Evolutionary conservation across 345 rosid species (phyloP), one percentile per base, ranked within the genome.

Genomic region (Gossypium stocksii): DNA sequence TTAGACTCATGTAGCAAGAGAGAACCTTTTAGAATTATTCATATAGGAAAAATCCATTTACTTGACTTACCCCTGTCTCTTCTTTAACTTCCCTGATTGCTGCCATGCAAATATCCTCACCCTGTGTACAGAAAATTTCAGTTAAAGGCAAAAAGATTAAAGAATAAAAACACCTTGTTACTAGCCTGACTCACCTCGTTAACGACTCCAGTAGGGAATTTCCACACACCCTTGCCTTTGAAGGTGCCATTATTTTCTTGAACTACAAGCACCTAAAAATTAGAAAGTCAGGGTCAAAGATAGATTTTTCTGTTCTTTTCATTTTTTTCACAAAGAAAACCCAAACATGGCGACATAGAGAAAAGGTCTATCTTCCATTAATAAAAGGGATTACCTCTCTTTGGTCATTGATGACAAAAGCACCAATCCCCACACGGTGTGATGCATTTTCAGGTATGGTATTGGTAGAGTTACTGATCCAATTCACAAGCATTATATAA

Each of bases 61-160:
- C 16, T 61, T 9, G 60, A 80, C 93, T 80, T 81, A 94, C 98
- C 79, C 90, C 91, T 0, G 97, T 91, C 77, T 91, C 98, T 91
- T 94, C 98, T 77, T 88, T 81, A 29, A 90, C 97, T 80, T 91
- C 98, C 82, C 97, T 82, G 10, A 85, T 66, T 59, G 90, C 91
- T 38, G 90, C 97, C n/a, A 56, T 5, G 59, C 74, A 82, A 4
- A 91, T 85, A 76, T 94, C 88, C 85, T 94, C 98, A 22, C 93
- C 97, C 96, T 91, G 83, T 44, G 25, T 45, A 76, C 38, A 20
- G 7, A 70, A 72, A 74, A 20, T 74, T 44, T 72, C 48, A 53
- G 69, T 70, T 60, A 13, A 22, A 67, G 41, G 34, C 34, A 15
- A 67, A 23, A 27, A 20, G 10, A 20, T 72, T 25, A 4, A 11